Conservation (phyloP, 805 yeast genomes). For the Starmerella roubikii region DNA sequence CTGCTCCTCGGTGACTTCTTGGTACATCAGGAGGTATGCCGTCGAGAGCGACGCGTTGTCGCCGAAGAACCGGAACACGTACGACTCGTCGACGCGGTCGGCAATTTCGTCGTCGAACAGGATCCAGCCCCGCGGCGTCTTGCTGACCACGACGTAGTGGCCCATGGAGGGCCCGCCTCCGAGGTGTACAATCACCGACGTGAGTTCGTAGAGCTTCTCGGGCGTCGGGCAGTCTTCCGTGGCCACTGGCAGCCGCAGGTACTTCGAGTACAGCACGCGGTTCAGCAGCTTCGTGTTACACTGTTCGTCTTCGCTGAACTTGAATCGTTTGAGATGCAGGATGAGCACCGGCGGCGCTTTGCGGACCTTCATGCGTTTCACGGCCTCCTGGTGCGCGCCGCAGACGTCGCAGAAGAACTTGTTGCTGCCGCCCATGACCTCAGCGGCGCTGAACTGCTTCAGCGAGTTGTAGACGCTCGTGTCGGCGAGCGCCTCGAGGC, state of each 20-base stretch:
- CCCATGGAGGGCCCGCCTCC: slow-evolving; percentile 99
- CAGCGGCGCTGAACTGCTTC: slow-evolving; percentile 71
- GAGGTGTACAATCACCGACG: slow-evolving; percentile 79
- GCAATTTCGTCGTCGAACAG: slow-evolving; percentile 92
- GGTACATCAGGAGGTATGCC: slow-evolving; percentile 80
- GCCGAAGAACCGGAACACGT: slow-evolving; percentile 76
- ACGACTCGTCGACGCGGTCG: slow-evolving; percentile 69
- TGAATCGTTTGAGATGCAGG: slow-evolving; percentile 80
- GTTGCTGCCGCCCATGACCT: slow-evolving; percentile 71
- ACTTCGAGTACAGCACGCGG: slow-evolving; percentile 66
- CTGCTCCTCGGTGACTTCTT: slow-evolving; percentile 31
- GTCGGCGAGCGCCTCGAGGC: slow-evolving; percentile 68
- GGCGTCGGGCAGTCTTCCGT: slow-evolving; percentile 40
- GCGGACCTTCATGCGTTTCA: slow-evolving; percentile 70
- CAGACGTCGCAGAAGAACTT: slow-evolving; percentile 90
- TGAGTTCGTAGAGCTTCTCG: slow-evolving; percentile 60
- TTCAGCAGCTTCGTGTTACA: slow-evolving; percentile 77
- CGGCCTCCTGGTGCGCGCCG: slow-evolving; percentile 84
- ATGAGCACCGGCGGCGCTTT: slow-evolving; percentile 66
- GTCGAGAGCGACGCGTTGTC: slow-evolving; percentile 78
- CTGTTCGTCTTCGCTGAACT: slow-evolving; percentile 71
- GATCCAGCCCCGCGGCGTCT: slow-evolving; percentile 75
- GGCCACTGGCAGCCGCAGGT: slow-evolving; percentile 51
- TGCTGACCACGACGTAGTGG: slow-evolving; percentile 79
- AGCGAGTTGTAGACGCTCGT: slow-evolving; percentile 65